Base-by-base conservation (phyloP, 2,329 filamentous ascomycete species). In the Fusarium stilboides region DNA sequence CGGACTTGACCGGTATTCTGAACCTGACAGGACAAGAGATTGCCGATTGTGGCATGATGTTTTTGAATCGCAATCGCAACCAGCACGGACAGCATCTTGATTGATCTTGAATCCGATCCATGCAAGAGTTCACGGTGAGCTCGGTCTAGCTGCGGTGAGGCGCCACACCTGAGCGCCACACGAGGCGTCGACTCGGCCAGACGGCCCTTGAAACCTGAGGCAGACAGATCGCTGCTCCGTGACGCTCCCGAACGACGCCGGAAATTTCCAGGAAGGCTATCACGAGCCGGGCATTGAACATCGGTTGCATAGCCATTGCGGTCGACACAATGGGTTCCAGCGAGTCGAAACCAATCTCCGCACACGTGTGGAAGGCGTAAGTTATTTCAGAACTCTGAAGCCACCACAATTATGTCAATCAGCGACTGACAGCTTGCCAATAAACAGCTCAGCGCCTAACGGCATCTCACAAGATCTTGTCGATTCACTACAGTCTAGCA, bases 401-500 rank as follows among this genome's bases (percentile, higher is more conserved):
- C 33, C 33, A 51, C 22, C 22, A 19, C 17, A 15, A 24, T 20
- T 20, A 17, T 24, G 31, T 37, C 44, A 37, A 67, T 60, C 43
- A 52, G 52, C 39, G 46, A 73, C 74, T 75, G 56, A 75, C 72
- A 51, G 45, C 33, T 58, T 65, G 67, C 63, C 60, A 72, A 74
- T 73, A 76, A 74, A 75, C 75, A 83, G 76, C 74, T 78, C 77
- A 72, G 81, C 83, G 49, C 83, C 86, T 34, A 81, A 84, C 70
- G 83, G 85, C 74, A 79, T 97, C 80, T 97, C 94, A 71, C 90
- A 93, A 77, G 90, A 92, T 77, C 86, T 98, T 76, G 87, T 97
- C 75, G 91, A 97, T 76, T 89, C 91, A 65, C 86, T 98, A 65
- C 93, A 97, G 80, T 88, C 89, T 66, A 97, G 89, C 84, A 87